Evolutionary conservation across 2,329 filamentous ascomycete genomes (phyloP).

Genomic region (Ceratocystis cubensis): DNA sequence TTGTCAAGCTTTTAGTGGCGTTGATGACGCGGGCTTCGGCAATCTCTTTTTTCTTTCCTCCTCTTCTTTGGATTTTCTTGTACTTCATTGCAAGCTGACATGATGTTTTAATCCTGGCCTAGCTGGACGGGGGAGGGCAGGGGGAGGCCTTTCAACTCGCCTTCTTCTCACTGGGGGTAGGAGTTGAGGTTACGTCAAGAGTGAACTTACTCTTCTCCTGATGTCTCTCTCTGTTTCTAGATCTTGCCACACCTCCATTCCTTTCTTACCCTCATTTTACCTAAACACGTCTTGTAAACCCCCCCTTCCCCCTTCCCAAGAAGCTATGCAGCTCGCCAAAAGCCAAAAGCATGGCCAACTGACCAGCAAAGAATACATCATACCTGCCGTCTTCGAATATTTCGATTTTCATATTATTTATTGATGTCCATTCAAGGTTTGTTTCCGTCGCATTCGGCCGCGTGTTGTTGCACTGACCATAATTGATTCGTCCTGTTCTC

Average conservation of each 20-base stretch:
- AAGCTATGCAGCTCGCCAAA: neutral
- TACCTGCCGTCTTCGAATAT: neutral
- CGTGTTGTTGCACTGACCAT: constrained; percentile 6
- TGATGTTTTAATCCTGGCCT: too few species aligned
- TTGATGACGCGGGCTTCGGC: neutral
- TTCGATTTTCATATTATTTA: neutral
- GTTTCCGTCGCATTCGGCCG: constrained; percentile 9
- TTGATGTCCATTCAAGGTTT: constrained; percentile 11
- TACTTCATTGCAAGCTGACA: constrained; percentile 6
- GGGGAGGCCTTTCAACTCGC: too few species aligned
- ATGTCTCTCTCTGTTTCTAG: neutral
- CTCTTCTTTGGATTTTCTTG: neutral
- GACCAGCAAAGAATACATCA: neutral
- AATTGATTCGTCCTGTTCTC: neutral
- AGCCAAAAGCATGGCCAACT: neutral
- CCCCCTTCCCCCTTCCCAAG: neutral
- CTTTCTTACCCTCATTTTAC: neutral
- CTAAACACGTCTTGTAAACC: neutral
- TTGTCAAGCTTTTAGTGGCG: neutral
- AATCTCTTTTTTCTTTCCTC: neutral
- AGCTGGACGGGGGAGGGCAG: neutral
- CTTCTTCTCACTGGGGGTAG: too few species aligned
- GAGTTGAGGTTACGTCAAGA: neutral
- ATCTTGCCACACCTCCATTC: neutral
- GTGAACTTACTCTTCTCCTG: neutral